Evolutionary conservation across 495 filamentous ascomycete genomes (phyloP), one percentile per base, ranked within the genome.

Genomic region (Parmelia sp.): DNA sequence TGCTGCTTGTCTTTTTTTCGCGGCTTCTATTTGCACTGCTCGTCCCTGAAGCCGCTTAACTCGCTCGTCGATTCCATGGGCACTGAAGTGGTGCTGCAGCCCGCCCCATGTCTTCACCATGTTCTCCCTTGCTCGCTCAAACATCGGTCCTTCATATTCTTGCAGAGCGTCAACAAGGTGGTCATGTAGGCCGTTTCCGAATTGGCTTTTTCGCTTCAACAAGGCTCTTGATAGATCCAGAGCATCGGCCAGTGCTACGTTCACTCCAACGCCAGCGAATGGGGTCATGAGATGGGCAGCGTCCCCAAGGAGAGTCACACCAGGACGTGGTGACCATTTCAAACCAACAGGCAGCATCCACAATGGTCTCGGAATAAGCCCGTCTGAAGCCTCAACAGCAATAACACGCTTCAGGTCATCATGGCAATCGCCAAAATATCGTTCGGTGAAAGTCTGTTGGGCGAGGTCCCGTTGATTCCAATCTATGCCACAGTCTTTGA

Each of bases 251-350:
- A 88, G 76, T 0, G 80, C 83, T 1, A 80, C 66, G 63, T 87
- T 86, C 17, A 86, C 82, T 3, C 85, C 84, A 14, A 80, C 80
- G 14, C 84, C 85, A 0, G 78, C 80, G 68, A 81, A 86, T 0
- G 83, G 83, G 1, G 79, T 81, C 83, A 84, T 85, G 10, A 86
- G 66, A 67, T 87, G 83, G 6, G 84, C 85, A 1, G 85, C 80
- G 67, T 86, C 84, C 6, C 84, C 84, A 27, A 85, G 72, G 8
- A 87, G 69, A 4, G 84, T 83, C 8, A 82, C 71, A 10, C 80
- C 77, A 1, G 73, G 60, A 0, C 68, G 63, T 23, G 75, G 71
- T 55, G 75, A 66, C 82, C 83, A 87, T 11, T 58, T 66, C n/a
- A 72, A 56, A 12, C 81, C 84, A 10, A 80, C 71, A 2, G 83